Base-by-base conservation (phyloP, 202 grass and related monocot genomes). In the Cymbopogon flexuosus region DNA sequence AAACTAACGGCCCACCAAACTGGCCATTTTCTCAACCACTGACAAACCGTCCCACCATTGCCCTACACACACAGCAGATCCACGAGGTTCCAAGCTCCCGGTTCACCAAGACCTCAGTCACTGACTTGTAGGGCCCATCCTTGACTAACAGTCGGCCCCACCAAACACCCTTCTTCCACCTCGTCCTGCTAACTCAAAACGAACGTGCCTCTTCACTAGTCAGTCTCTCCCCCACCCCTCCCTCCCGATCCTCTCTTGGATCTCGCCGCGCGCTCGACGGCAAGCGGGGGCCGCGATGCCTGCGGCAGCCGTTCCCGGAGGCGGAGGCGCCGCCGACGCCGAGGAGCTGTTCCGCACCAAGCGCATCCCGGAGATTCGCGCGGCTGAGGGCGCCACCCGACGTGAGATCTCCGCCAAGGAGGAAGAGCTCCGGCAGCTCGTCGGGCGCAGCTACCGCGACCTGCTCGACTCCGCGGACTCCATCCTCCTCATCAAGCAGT, bases 381-480 rank as follows among this genome's bases (percentile, higher is more conserved):
- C 77, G 1, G 84, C 80, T 4, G 90, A 99, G 77, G 79, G 61
- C 16, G 69, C 84, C 42, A 96, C 90, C 5, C 84, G 92, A 41
- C 87, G 88, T 66, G 96, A 93, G 82, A 99, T 99, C 90, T 84
- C 91, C 71, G 87, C 79, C 72, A 99, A 99, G 89, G 91, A 94
- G 85, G 92, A 99, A 80, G 96, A 99, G 70, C 96, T 99, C 75
- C 85, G 92, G 46, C 89, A 93, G 83, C 96, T 99, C 80, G 96
- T 99, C 60, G 96, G 96, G 14, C 84, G 93, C 60, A 99, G 96
- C 87, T 99, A 96, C 78, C 92, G 96, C 77, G 92, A 99, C 64
- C 91, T 99, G 21, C 91, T 99, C 56, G 96, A 99, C 80, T 99
- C 96, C 8, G 96, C 90, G 7, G 92, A 99, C 64, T 99, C 92